Evolutionary conservation across 75 land plant species (phyloP).

Genomic region (Cryptomeria japonica): DNA sequence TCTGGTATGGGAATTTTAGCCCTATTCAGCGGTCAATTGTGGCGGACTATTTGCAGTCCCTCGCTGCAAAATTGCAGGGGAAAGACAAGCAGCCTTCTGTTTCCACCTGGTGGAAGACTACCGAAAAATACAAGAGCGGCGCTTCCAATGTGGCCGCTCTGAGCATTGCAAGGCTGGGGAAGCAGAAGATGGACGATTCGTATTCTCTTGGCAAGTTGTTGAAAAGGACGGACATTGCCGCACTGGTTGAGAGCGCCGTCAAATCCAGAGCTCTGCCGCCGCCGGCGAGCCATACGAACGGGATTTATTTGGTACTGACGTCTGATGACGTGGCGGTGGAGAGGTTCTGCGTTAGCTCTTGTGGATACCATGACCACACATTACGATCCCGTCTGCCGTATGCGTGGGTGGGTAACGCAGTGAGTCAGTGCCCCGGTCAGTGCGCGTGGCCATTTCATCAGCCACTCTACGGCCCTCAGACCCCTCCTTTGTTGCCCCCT

Average conservation of each 20-base stretch:
- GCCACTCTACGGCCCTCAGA: not conserved
- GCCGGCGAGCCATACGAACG: conserved; percentile 4
- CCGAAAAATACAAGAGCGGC: not conserved
- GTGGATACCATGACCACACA: too few relatives aligned
- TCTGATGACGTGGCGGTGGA: conserved; percentile 27
- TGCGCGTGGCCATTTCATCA: not conserved
- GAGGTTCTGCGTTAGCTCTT: conserved; percentile 8
- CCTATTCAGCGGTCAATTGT: not conserved
- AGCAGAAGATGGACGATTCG: not conserved
- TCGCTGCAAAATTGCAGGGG: not conserved
- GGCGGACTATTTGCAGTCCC: conserved; percentile 16
- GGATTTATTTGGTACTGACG: conserved; percentile 23
- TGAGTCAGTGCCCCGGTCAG: not conserved
- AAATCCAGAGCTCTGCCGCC: not conserved
- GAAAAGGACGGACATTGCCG: not conserved
- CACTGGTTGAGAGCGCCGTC: not conserved
- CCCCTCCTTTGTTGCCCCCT: not conserved
- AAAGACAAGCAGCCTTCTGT: not conserved
- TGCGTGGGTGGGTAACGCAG: not conserved
- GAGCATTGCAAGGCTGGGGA: not conserved
- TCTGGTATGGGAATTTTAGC: not conserved
- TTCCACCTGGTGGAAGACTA: not conserved
- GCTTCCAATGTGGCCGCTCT: not conserved
- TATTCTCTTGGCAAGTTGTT: conserved; percentile 1
- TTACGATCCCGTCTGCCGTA: too few relatives aligned